A percentile compares a stretch with the other conserved stretches of the same genome.
These are phyloP conservation scores for Talaromyces verruculosus DNA, from an alignment of 2,329 filamentous ascomycete genomes.

Conservation along the genomic window DNA sequence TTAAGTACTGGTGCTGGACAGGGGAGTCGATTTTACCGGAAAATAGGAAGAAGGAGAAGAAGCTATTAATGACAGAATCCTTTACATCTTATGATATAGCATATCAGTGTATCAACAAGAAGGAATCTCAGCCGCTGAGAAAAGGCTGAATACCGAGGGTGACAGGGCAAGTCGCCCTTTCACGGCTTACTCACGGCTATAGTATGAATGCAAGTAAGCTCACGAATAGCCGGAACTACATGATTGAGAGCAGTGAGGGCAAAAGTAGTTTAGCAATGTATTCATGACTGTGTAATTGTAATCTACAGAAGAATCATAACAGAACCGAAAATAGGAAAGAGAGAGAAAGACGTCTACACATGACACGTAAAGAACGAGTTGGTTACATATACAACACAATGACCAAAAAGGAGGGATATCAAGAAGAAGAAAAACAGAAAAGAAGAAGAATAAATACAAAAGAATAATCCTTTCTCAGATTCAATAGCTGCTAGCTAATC, in stretches of 20 bases:
- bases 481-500: not conserved
- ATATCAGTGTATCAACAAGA: not conserved
- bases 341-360: not conserved
- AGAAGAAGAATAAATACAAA: not conserved
- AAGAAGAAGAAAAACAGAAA: not conserved
- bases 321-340: not conserved
- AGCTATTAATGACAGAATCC: not conserved
- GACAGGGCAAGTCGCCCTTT: not conserved
- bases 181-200: not conserved
- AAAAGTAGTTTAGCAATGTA: not conserved
- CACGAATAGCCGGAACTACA: not conserved
- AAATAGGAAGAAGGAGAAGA: not conserved
- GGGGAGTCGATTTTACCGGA: not conserved
- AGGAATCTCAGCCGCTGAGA: not conserved
- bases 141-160: not conserved
- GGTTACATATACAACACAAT: not conserved
- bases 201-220: not conserved
- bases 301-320: not conserved
- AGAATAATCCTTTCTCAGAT: not conserved
- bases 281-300: not conserved
- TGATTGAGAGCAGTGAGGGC: not conserved
- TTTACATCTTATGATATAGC: not conserved
- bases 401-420: not conserved
- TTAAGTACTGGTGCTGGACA: not conserved
- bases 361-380: not conserved